Evolutionary conservation across 805 yeast species (phyloP).

Genomic region (Spathaspora gorwiae): DNA sequence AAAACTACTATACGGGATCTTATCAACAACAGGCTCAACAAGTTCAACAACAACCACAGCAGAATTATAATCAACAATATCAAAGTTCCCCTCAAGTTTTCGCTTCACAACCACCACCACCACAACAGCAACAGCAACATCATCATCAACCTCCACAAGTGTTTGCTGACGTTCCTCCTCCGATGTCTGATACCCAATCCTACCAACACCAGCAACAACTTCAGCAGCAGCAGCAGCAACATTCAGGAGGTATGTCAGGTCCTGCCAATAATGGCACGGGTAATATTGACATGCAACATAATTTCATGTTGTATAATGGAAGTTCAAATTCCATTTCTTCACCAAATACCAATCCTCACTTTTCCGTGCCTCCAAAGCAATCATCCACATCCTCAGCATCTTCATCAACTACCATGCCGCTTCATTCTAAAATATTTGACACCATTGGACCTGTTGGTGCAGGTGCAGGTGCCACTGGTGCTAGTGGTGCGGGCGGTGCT

Average conservation of each 20-base stretch:
- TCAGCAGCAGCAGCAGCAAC: background rate
- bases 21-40: slow-evolving; percentile 5
- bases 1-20: background rate
- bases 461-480: too few species aligned
- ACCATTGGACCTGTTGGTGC: too few species aligned
- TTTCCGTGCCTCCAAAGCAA: background rate
- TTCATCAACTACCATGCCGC: slow-evolving; percentile 5
- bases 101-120: slow-evolving; percentile 6
- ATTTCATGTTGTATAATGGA: slow-evolving; percentile 13
- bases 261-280: background rate
- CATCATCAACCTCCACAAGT: slow-evolving; percentile 3
- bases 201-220: slow-evolving; percentile 5
- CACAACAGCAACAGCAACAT: slow-evolving; percentile 6
- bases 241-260: background rate
- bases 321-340: slow-evolving; percentile 16
- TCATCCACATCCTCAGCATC: slow-evolving; percentile 8
- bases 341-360: slow-evolving; percentile 4
- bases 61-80: slow-evolving; percentile 4
- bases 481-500: too few species aligned
- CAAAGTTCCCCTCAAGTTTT: background rate
- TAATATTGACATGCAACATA: slow-evolving; percentile 12
- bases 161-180: slow-evolving; percentile 1
- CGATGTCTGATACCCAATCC: background rate
- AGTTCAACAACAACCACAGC: slow-evolving; percentile 7
- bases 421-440: slow-evolving; percentile 14